phyloP scores from a whole-genome alignment of 1,284 basidiomycete genomes.

The Trichosporon asahii region DNA sequence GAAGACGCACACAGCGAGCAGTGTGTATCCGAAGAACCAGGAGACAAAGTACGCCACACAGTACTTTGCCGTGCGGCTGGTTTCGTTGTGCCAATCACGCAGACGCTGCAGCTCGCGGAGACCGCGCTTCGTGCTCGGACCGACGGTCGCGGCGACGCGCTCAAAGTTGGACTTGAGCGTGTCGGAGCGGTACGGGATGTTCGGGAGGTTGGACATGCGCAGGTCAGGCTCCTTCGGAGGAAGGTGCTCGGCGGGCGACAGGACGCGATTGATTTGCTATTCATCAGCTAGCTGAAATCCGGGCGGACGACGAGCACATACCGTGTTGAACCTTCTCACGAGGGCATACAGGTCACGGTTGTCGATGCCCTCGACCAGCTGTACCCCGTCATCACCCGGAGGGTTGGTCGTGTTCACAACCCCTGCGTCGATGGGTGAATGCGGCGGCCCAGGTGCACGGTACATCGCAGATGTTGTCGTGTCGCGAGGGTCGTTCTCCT shows the following conservation, averaged over 20 bases:
- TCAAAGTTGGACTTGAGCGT: slow-evolving; percentile 56
- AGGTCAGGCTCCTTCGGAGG: slow-evolving; percentile 47
- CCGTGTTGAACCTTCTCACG: slow-evolving; percentile 49
- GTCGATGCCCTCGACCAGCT: slow-evolving; percentile 48
- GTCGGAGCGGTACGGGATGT: slow-evolving; percentile 47
- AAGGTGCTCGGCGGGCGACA: slow-evolving; percentile 42
- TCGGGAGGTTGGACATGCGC: slow-evolving; percentile 10
- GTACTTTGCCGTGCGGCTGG: slow-evolving; percentile 53
- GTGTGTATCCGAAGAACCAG: slow-evolving; percentile 54
- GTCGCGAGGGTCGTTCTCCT: background rate
- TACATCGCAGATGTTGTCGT: background rate
- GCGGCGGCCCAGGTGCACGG: background rate
- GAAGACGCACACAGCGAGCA: slow-evolving; percentile 51
- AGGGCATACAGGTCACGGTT: slow-evolving; percentile 52
- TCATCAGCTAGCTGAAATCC: background rate
- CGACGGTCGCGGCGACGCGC: slow-evolving; percentile 56
- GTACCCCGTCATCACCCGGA: background rate
- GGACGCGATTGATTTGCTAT: slow-evolving; percentile 47
- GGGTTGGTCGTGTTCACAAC: background rate
- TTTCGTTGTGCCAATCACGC: slow-evolving; percentile 57
- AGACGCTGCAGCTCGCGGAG: slow-evolving; percentile 56
- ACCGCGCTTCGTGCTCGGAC: slow-evolving; percentile 55
- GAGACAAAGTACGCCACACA: slow-evolving; percentile 54
- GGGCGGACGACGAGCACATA: slow-evolving; percentile 25
- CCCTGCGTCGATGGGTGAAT: background rate